These are phyloP conservation scores for Patellifolia procumbens DNA, from an alignment of 179 eudicot genomes.

Conservation along the genomic window DNA sequence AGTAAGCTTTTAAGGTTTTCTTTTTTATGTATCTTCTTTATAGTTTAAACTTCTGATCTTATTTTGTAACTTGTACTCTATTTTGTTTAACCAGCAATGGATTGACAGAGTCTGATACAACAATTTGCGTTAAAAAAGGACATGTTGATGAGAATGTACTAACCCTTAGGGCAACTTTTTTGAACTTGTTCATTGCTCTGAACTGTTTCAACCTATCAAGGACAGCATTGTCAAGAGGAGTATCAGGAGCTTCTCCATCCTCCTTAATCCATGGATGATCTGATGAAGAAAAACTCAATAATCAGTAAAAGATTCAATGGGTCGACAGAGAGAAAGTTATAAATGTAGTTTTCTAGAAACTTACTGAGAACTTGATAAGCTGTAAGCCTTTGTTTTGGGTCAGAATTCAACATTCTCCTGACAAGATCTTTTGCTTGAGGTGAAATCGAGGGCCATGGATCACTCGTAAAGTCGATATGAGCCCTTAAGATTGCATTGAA, in stretches of 20 bases:
- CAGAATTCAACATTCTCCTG: constrained; percentile 61
- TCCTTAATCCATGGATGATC: constrained; percentile 91
- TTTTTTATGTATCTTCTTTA: too few relatives aligned
- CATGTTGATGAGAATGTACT: constrained; percentile 1
- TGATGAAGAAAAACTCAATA: constrained; percentile 13
- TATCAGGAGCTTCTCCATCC: constrained; percentile 84
- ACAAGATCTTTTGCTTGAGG: constrained; percentile 72
- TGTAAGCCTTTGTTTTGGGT: constrained; percentile 71
- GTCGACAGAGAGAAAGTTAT: neutral
- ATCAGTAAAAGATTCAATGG: neutral
- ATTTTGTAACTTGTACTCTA: too few relatives aligned
- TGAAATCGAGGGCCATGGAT: constrained; percentile 78
- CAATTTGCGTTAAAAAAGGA: neutral
- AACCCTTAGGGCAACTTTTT: constrained; percentile 83
- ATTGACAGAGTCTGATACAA: neutral
- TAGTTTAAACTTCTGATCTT: too few relatives aligned
- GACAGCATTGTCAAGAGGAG: constrained; percentile 79
- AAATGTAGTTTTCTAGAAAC: constrained; percentile 14
- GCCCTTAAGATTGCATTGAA: constrained; percentile 76
- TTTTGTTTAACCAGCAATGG: too few relatives aligned
- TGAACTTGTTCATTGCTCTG: constrained; percentile 78
- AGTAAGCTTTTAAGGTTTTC: too few relatives aligned
- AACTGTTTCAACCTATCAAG: constrained; percentile 64
- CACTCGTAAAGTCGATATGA: constrained; percentile 64
- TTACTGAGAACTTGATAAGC: constrained; percentile 69